phyloP scores from a whole-genome alignment of 371 early-diverging fungal species.

The Lichtheimia hyalospora region DNA sequence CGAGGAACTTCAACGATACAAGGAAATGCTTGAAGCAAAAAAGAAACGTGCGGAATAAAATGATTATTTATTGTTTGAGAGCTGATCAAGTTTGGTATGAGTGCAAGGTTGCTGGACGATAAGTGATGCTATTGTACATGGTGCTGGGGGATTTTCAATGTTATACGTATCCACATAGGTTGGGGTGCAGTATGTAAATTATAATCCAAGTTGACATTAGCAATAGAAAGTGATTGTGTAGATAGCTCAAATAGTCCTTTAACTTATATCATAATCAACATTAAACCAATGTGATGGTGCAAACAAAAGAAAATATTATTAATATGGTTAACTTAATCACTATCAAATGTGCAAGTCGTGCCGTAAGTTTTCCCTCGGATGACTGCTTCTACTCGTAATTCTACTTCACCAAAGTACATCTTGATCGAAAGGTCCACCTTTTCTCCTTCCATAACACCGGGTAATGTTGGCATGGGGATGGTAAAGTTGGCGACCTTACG shows the following conservation, averaged over 20 bases:
- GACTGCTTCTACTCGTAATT: constrained; percentile 52
- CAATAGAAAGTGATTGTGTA: no score
- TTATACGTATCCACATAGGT: no score
- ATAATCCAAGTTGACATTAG: no score
- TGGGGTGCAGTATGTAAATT: no score
- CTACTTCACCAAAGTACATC: constrained; percentile 51
- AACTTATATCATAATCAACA: no score
- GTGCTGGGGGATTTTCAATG: no score
- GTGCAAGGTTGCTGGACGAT: no score
- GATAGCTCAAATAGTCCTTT: no score
- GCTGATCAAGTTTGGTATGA: no score
- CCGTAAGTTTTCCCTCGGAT: constrained; percentile 53
- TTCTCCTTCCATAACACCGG: constrained; percentile 43
- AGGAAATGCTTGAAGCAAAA: constrained; percentile 16
- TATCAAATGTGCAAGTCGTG: constrained; percentile 47
- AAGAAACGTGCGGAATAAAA: neutral
- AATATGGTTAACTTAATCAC: constrained; percentile 21
- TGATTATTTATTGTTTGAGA: neutral
- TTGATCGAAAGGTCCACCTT: constrained; percentile 45
- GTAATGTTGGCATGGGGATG: constrained; percentile 46
- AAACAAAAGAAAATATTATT: neutral
- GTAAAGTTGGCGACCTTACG: constrained; percentile 49
- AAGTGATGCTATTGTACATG: no score
- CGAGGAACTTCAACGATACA: constrained; percentile 49
- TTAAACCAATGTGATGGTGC: no score